Evolutionary conservation across 176 grass and related monocot species (phyloP).

Genomic region (Hordeum marinum): DNA sequence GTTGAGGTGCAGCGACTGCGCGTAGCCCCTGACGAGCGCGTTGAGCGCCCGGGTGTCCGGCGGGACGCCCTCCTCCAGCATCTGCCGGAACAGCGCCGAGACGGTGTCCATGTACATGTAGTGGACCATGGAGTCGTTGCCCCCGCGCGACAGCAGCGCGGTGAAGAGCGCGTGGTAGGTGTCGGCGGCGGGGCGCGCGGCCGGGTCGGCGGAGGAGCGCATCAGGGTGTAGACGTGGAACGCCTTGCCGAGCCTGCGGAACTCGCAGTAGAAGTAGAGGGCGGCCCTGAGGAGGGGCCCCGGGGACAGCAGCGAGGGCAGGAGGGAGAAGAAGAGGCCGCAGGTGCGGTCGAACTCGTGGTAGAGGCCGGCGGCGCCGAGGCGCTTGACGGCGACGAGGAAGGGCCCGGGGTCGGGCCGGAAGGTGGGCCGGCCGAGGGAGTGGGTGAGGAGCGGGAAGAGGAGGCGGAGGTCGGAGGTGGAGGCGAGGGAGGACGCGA

Average conservation of each 20-base stretch:
- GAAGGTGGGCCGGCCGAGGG: conserved; percentile 45
- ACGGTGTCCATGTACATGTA: conserved; percentile 82
- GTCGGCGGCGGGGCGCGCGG: conserved; percentile 44
- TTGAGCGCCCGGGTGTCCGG: conserved; percentile 69
- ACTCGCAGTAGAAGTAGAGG: conserved; percentile 85
- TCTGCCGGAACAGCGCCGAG: conserved; percentile 73
- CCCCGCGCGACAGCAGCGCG: conserved; percentile 50
- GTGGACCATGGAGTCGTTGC: conserved; percentile 59
- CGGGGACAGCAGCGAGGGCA: conserved; percentile 43
- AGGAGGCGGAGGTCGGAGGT: conserved; percentile 52
- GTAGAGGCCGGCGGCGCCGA: conserved; percentile 56
- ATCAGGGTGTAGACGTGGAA: conserved; percentile 92
- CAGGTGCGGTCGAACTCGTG: conserved; percentile 62
- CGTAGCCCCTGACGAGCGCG: conserved; percentile 67
- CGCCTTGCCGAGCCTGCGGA: conserved; percentile 60
- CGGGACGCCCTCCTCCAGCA: conserved; percentile 65
- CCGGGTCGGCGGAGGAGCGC: conserved; percentile 48
- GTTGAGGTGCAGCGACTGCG: conserved; percentile 74
- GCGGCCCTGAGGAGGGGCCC: conserved; percentile 42
- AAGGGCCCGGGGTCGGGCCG: conserved; percentile 44
- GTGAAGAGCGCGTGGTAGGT: conserved; percentile 87
- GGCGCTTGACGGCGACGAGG: conserved; percentile 55
- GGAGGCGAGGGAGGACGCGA: conserved; percentile 41
- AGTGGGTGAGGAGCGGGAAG: conserved; percentile 56
- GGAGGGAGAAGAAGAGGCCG: conserved; percentile 60